These are phyloP conservation scores for Aureobasidium sp. DNA, from an alignment of 2,329 filamentous ascomycete species.

Conservation along the genomic window DNA sequence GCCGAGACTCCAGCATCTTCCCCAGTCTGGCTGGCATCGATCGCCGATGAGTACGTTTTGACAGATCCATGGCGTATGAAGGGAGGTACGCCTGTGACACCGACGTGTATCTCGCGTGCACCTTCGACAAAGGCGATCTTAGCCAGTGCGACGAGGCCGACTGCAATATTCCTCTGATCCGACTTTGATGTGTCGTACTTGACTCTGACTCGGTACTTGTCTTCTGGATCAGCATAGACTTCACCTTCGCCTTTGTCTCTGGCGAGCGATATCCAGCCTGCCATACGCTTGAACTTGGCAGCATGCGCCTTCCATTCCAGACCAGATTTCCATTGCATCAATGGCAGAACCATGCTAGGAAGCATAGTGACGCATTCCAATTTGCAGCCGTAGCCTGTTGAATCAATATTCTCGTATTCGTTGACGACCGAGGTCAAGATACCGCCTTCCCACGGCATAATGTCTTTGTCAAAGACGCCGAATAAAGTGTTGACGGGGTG, in stretches of 20 bases:
- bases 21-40: constrained; percentile 17
- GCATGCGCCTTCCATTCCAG: constrained; percentile 66
- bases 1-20: constrained; percentile 31
- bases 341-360: constrained; percentile 55
- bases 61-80: constrained; percentile 47
- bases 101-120: constrained; percentile 69
- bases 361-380: constrained; percentile 72
- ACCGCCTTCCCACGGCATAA: constrained; percentile 58
- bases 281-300: constrained; percentile 62
- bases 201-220: constrained; percentile 49
- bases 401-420: constrained; percentile 67
- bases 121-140: constrained; percentile 74
- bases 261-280: constrained; percentile 64
- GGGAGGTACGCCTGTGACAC: constrained; percentile 54
- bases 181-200: constrained; percentile 64
- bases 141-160: constrained; percentile 63
- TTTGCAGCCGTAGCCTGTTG: constrained; percentile 72
- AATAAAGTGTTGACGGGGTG: constrained; percentile 59
- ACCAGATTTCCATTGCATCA: constrained; percentile 60
- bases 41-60: constrained; percentile 17
- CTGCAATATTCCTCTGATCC: constrained; percentile 64
- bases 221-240: constrained; percentile 64
- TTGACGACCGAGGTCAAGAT: constrained; percentile 74
- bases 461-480: constrained; percentile 62
- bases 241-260: constrained; percentile 70